Conservation (phyloP, 176 grass and related monocot species). For the maize (Zea mays) region Zm-B73-REFERENCE-NAM-5.0 NC_050096.1:284031501-284032000, state of each 20-base stretch:
- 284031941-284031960: too few relatives aligned
- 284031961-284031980: too few relatives aligned
- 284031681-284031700: background rate
- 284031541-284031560: background rate
- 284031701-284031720: constrained; percentile 15
- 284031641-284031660: too few relatives aligned
- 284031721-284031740: background rate
- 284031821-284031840: constrained; percentile 91
- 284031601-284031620: background rate
- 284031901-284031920: too few relatives aligned
- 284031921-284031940: too few relatives aligned
- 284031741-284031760: background rate
- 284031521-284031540: background rate
- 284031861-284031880: too few relatives aligned
- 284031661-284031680: constrained; percentile 24
- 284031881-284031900: too few relatives aligned
- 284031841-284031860: too few relatives aligned
- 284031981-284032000: too few relatives aligned
- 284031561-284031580: background rate
- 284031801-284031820: constrained; percentile 93
- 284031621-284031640: background rate
- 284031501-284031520: background rate
- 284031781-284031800: constrained; percentile 88
- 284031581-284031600: background rate
- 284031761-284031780: constrained; percentile 95